Conservation (phyloP, 257 asterid genomes). For the Coffea canephora region DNA sequence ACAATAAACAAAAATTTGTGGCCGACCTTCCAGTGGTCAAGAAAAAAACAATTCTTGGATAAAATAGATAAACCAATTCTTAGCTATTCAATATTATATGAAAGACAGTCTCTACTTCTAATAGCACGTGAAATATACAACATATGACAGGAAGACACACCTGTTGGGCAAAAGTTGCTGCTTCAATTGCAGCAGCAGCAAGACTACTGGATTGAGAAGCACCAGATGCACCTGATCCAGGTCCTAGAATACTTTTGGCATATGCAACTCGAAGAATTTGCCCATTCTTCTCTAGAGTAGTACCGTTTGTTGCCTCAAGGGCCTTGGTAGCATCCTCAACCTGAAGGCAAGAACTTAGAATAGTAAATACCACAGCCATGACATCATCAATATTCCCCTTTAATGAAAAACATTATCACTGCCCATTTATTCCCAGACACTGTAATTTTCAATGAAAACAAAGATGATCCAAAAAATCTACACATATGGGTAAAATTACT, state of each 20-base stretch:
- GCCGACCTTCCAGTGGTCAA: neutral
- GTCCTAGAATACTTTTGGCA: conserved; percentile 95
- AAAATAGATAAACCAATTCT: too few species aligned
- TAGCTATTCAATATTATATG: neutral
- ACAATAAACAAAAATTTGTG: neutral
- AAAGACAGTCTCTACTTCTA: neutral
- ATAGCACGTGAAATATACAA: neutral
- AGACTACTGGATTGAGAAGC: conserved; percentile 89
- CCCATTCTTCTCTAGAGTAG: conserved; percentile 90
- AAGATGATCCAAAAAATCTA: neutral
- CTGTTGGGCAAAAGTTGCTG: conserved; percentile 99
- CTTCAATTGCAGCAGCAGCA: conserved; percentile 99
- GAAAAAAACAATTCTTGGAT: neutral
- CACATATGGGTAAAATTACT: conserved; percentile 1
- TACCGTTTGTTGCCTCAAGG: conserved; percentile 91
- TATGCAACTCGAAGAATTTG: conserved; percentile 97
- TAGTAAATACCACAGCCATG: neutral
- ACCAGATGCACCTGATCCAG: conserved; percentile 72
- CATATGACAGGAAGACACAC: conserved; percentile 33
- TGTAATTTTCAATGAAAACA: neutral
- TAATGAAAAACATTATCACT: neutral
- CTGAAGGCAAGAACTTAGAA: conserved; percentile 35
- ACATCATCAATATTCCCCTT: neutral
- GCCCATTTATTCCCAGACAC: neutral
- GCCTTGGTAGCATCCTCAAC: conserved; percentile 95